Base-by-base conservation (phyloP, 164 flowering plant genomes). In the Akebia trifoliata region DNA sequence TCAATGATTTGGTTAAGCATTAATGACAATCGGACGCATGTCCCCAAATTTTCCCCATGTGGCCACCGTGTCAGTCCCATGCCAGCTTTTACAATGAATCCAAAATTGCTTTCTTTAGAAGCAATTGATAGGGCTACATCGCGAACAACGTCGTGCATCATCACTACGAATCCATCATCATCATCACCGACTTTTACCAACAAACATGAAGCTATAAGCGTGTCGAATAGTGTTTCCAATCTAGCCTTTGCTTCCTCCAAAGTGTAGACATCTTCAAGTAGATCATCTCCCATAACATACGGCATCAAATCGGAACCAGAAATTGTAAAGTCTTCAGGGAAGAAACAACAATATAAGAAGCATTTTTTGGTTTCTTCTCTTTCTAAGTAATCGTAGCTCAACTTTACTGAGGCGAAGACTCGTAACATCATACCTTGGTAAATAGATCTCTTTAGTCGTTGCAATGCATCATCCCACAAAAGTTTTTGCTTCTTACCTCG, bases 281-380 rank as follows among this genome's bases (percentile, higher is more conserved):
- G 17, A 6, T 11, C 24, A 14, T 50, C 38, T 6, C 55, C 55
- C 37, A 8, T 30, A 4, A 30, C 22, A 50, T 30, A 30, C 7
- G 0, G 14, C 21, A 50, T 18, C 24, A 50, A 29, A 8, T 50
- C 36, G 4, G 29, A 15, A 12, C 2, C 30, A 17, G 9, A 12
- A 30, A 50, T 50, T 8, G 4, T 17, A 15, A 1, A 50, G 8
- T 50, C 38, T 50, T 58, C 62, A 2, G 60, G 64, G 43, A 65
- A 61, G 17, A 65, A 17, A n/a, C 61, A 36, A 20, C 74, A 70
- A 10, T 66, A 50, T 30, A 71, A 50, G 59, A 71, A 66, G n/a
- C 25, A 38, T 8, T n/a, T 48, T 26, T 57, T 59, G 2, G 43
- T 48, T 14, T 62, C 57, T 17, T 67, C 56, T 22, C 18, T 47